Conservation (phyloP, 208 protist species). For the Pavlovales sp. region DNA sequence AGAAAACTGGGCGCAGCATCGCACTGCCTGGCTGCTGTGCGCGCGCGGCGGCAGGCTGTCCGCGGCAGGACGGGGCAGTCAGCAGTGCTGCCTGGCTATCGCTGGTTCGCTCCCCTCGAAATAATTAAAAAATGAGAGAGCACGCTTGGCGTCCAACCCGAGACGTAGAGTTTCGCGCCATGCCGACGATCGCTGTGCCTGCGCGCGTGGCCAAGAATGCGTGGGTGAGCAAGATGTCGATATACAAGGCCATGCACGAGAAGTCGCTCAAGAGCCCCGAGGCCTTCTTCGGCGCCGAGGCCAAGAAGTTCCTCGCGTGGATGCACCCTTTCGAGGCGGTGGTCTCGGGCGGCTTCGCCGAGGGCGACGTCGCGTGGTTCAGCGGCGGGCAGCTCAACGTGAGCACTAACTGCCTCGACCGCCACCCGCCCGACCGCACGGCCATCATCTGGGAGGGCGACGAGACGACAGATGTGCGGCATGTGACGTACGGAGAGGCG, state of each 20-base stretch:
- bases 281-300: constrained; percentile 27
- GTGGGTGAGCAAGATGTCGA: constrained; percentile 4
- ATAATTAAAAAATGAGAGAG: too few species aligned
- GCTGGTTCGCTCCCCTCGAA: too few species aligned
- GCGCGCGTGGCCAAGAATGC: not conserved
- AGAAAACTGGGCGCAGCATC: too few species aligned
- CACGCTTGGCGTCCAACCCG: too few species aligned
- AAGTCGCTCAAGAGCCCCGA: not conserved
- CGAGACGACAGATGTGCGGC: constrained; percentile 45
- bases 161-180: too few species aligned
- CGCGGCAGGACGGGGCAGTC: too few species aligned
- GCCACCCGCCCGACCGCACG: not conserved
- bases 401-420: constrained; percentile 35
- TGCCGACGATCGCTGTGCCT: not conserved
- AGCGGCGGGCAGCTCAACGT: constrained; percentile 33
- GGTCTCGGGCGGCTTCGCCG: not conserved
- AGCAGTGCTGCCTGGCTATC: too few species aligned
- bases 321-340: not conserved
- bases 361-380: constrained; percentile 42
- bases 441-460: constrained; percentile 49
- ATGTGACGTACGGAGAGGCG: constrained; percentile 79
- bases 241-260: constrained; percentile 24
- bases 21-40: too few species aligned
- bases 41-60: too few species aligned
- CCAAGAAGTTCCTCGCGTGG: not conserved